Base-by-base conservation (phyloP, 768 basidiomycete species). In the Austroboletus festivus region DNA sequence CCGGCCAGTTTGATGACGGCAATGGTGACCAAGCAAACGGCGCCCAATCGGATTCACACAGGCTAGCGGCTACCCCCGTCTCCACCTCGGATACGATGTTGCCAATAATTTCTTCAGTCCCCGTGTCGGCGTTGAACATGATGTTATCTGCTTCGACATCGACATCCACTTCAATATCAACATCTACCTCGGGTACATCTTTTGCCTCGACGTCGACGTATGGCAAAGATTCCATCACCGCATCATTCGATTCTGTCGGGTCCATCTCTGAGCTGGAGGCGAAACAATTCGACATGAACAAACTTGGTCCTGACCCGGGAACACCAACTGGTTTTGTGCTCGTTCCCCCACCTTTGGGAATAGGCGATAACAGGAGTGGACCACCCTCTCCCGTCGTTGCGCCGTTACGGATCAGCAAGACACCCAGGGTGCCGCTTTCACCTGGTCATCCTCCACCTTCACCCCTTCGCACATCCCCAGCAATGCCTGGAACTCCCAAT, bases 331-430 rank as follows among this genome's bases (percentile, higher is more conserved):
- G 47, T n/a, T 63, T 63, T 33, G 41, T 60, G 7, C 63, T 63
- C 24, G 60, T 48, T 19, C 60, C 62, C 4, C 55, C 63, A 1
- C 63, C 62, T 9, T 34, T 65, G 52, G 51, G 22, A 19, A 47
- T 65, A 3, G 61, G 61, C 16, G 38, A 43, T 16, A 18, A 37
- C 9, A 45, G 30, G 15, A 50, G 24, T 21, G 33, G 35, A 7
- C 1, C 40, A 18, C 34, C 42, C 1, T 51, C 59, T 1, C 42
- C 64, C 0, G 23, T 28, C 0, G 52, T 67, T 3, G 62, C 67
- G 8, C 65, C 65, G 0, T 40, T 67, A 0, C 57, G 65, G 11
- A 28, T 67, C 18, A 48, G 47, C 44, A 67, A 69, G 53, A 53
- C 58, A 1, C 62, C 65, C 11, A 55, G 53, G n/a, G 39, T 53